Evolutionary conservation across 2,329 filamentous ascomycete species (phyloP).

Genomic region (Aspergillus sp.): DNA sequence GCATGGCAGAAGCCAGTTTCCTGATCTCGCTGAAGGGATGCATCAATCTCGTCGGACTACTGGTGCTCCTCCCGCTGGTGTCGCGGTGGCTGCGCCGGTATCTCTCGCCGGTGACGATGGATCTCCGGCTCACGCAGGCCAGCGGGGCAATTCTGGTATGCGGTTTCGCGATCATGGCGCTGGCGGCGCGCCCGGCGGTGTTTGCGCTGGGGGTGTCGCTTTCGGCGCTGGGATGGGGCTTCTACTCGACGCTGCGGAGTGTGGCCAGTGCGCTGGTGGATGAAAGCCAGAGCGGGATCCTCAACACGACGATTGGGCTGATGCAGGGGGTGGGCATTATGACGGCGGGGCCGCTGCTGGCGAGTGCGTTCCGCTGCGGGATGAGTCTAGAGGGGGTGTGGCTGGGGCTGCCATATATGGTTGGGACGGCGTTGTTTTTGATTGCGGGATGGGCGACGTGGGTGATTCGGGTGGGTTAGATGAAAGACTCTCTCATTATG

Average conservation of each 20-base stretch:
- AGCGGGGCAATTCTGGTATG: constrained; percentile 1
- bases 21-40: constrained; percentile 10
- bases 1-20: constrained; percentile 11
- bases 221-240: constrained; percentile 10
- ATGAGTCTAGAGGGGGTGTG: constrained; percentile 7
- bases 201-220: constrained; percentile 8
- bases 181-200: constrained; percentile 3
- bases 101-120: constrained; percentile 5
- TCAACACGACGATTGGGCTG: constrained; percentile 14
- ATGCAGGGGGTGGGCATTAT: constrained; percentile 7
- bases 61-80: constrained; percentile 8
- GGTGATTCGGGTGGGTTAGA: background rate
- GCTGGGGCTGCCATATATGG: constrained; percentile 12
- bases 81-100: constrained; percentile 3
- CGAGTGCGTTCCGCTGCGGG: constrained; percentile 4
- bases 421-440: constrained; percentile 2
- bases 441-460: background rate
- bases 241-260: constrained; percentile 12
- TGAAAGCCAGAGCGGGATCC: constrained; percentile 6
- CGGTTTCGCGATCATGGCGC: constrained; percentile 10
- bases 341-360: constrained; percentile 8
- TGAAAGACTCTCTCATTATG: too few species aligned
- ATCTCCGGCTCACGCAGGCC: constrained; percentile 6
- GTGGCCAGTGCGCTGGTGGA: constrained; percentile 12
- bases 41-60: constrained; percentile 4